Conservation (phyloP, 2,329 filamentous ascomycete genomes). For the Plenodomus tracheiphilus region DNA sequence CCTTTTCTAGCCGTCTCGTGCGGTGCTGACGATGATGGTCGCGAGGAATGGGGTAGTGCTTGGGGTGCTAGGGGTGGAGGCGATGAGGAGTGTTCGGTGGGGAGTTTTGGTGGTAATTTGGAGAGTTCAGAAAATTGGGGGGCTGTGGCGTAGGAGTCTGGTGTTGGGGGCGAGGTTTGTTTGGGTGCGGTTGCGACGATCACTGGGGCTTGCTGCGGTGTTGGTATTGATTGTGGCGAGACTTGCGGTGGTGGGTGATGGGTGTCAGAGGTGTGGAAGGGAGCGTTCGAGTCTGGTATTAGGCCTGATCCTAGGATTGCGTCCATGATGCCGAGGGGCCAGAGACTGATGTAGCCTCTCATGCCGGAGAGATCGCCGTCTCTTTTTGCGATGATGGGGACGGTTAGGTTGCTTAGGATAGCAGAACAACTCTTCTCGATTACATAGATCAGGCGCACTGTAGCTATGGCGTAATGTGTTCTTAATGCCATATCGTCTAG, state of each 20-base stretch:
- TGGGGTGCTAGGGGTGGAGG: background rate
- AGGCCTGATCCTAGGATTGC: conserved; percentile 29
- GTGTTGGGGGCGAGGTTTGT: background rate
- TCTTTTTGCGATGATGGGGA: conserved; percentile 27
- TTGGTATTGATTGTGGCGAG: background rate
- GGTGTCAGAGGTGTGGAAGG: background rate
- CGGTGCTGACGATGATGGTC: background rate
- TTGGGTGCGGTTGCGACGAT: background rate
- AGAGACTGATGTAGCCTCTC: conserved; percentile 32
- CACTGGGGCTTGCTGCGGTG: background rate
- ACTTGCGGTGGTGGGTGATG: background rate
- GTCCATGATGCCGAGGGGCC: conserved; percentile 33
- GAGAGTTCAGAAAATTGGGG: conserved; percentile 7
- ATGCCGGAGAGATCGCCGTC: conserved; percentile 29
- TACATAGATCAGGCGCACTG: conserved; percentile 21
- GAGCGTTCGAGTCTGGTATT: conserved; percentile 22
- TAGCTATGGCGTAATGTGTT: conserved; percentile 20
- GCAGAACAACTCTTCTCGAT: conserved; percentile 31
- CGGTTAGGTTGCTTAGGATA: conserved; percentile 28
- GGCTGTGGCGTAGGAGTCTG: conserved; percentile 6
- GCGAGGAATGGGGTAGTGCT: background rate
- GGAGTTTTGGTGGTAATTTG: background rate
- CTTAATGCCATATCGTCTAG: conserved; percentile 21
- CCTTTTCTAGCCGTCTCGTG: conserved; percentile 3
- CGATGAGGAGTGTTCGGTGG: background rate